Base-by-base conservation (phyloP, 176 grass and related monocot genomes). In the Elymus sibiricus region DNA sequence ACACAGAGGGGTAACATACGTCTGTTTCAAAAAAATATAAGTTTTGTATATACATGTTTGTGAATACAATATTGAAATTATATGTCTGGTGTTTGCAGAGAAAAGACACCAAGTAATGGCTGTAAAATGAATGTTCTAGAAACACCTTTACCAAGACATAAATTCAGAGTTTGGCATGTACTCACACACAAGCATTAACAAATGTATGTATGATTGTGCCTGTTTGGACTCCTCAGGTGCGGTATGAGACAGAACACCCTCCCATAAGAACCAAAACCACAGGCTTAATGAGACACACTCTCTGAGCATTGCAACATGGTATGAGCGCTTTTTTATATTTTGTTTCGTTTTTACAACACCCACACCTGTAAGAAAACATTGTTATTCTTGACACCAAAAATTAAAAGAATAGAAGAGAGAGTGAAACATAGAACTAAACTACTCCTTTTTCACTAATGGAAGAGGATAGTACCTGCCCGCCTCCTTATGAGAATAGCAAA, bases 131-230 rank as follows among this genome's bases (percentile, higher is more conserved):
- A 79, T 64, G 46, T 90, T 47, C 21, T 71, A 17, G 49, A 75
- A 72, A 55, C 29, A 79, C 64, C 5, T 77, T 74, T 86, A 73
- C 55, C 46, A 46, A 82, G 44, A 58, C 53, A 83, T 73, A 70
- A 86, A 83, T 65, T 76, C 68, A 86, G 63, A 86, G 84, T 83
- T 74, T 68, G 21, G 66, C 84, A 86, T 83, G 39, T 83, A 90
- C 88, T 90, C 84, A 90, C 84, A 83, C 32, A 90, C 84, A 90
- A 90, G 84, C 79, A 86, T 79, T 86, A 90, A 83, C 19, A 90
- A 86, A 90, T 90, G 84, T 79, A 72, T 86, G 84, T 73, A 83
- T 65, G 72, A 76, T 56, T 65, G 88, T 86, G 80, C 85, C 64
- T 78, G 88, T 86, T 85, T 90, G 73, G 63, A 90, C 79, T 90